Conservation (phyloP, 768 basidiomycete species). For the Sistotremastrum niveocremeum region DNA sequence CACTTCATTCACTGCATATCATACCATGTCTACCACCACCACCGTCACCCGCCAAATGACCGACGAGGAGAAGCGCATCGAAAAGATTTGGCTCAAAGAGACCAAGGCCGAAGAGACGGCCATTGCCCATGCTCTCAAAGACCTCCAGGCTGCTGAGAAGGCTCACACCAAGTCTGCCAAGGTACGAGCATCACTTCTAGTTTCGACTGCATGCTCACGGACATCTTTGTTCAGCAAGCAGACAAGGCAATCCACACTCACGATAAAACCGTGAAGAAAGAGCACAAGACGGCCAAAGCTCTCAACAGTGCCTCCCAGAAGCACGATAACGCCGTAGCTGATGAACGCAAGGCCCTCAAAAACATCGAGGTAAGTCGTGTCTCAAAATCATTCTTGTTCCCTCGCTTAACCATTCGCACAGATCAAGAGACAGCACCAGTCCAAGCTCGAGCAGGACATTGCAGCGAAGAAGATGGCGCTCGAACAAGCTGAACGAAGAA, state of each 20-base stretch:
- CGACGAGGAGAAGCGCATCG: slow-evolving; percentile 23
- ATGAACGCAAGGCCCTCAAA: slow-evolving; percentile 28
- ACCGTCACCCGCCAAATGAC: slow-evolving; percentile 15
- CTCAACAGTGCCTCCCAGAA: slow-evolving; percentile 39
- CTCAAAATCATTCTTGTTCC: slow-evolving; percentile 2
- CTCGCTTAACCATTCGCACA: slow-evolving; percentile 9
- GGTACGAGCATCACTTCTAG: slow-evolving; percentile 16
- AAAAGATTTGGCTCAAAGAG: slow-evolving; percentile 34
- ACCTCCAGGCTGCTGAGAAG: slow-evolving; percentile 41
- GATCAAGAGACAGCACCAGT: slow-evolving; percentile 15
- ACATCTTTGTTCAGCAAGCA: slow-evolving; percentile 19
- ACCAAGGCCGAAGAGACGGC: slow-evolving; percentile 36
- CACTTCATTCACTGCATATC: background rate
- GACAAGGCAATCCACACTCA: slow-evolving; percentile 34
- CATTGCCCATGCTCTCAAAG: slow-evolving; percentile 40
- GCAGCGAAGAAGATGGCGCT: slow-evolving; percentile 10
- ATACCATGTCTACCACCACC: background rate
- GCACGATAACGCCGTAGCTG: slow-evolving; percentile 35
- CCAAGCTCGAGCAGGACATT: slow-evolving; percentile 9
- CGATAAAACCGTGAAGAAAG: slow-evolving; percentile 35
- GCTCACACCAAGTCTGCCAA: slow-evolving; percentile 36
- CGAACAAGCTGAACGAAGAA: slow-evolving; percentile 5
- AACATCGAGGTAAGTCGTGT: slow-evolving; percentile 26
- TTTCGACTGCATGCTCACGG: background rate
- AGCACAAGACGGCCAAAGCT: slow-evolving; percentile 35